Percentiles rank a stretch among this genome's conserved stretches.
These are phyloP conservation scores for Schizonepeta tenuifolia DNA, from an alignment of 257 asterid genomes.

Conservation along the genomic window DNA sequence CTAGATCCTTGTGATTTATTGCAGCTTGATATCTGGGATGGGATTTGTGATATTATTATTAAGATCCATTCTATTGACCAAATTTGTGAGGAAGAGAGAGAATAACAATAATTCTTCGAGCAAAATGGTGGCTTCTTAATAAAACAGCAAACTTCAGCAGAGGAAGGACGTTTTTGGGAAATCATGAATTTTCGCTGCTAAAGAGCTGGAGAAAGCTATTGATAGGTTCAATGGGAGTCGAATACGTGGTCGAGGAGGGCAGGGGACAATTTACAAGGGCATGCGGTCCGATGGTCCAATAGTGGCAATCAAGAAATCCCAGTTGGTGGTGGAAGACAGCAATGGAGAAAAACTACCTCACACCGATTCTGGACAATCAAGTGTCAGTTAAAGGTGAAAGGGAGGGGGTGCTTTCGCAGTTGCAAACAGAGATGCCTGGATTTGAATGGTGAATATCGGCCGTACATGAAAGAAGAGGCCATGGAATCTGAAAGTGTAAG, in stretches of 20 bases:
- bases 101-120: conserved; percentile 32
- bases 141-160: conserved; percentile 26
- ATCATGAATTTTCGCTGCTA: conserved; percentile 6
- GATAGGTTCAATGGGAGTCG: conserved; percentile 23
- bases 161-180: conserved; percentile 20
- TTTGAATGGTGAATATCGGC: conserved; percentile 33
- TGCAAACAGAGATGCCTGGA: conserved; percentile 34
- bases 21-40: conserved; percentile 35
- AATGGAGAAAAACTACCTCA: conserved; percentile 5
- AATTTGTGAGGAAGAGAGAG: conserved; percentile 22
- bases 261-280: conserved; percentile 35
- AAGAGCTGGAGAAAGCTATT: conserved; percentile 27
- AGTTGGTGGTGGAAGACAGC: background rate
- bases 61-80: background rate
- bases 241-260: conserved; percentile 33
- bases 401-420: conserved; percentile 25
- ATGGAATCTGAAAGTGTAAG: conserved; percentile 26
- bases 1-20: background rate
- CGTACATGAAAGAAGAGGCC: conserved; percentile 34
- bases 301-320: conserved; percentile 31
- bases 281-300: conserved; percentile 25
- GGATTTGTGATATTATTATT: conserved; percentile 27
- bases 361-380: conserved; percentile 12
- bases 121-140: conserved; percentile 33
- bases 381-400: conserved; percentile 2